Percentiles rank a stretch among this genome's conserved stretches.
These are phyloP conservation scores for Clarireedia sp. DNA, from an alignment of 2,329 filamentous ascomycete genomes.

Conservation along the genomic window DNA sequence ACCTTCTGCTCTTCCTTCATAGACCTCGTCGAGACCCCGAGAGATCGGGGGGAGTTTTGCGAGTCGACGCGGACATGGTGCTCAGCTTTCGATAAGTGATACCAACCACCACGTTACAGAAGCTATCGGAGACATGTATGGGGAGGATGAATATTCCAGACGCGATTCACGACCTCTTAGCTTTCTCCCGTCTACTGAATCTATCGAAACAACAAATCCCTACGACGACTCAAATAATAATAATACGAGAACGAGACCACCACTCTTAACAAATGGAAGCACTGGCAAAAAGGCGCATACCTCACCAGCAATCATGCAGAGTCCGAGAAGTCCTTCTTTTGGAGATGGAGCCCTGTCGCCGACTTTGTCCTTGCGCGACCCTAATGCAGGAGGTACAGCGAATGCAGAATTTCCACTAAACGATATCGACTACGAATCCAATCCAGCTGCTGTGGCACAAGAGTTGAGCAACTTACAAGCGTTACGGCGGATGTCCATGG, in stretches of 20 bases:
- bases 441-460: constrained; percentile 62
- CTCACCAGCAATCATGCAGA: constrained; percentile 26
- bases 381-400: constrained; percentile 41
- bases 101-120: constrained; percentile 69
- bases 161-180: constrained; percentile 51
- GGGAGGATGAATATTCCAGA: constrained; percentile 45
- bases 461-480: constrained; percentile 68
- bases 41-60: constrained; percentile 30
- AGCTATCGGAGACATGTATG: constrained; percentile 67
- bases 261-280: constrained; percentile 23
- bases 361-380: constrained; percentile 31
- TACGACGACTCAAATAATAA: constrained; percentile 21
- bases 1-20: constrained; percentile 15
- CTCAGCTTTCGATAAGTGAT: constrained; percentile 47
- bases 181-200: constrained; percentile 42
- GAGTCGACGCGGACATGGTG: constrained; percentile 28
- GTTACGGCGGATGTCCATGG: constrained; percentile 70
- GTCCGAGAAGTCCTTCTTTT: constrained; percentile 24
- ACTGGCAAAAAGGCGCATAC: constrained; percentile 24
- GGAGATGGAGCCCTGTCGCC: constrained; percentile 32
- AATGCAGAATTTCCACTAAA: constrained; percentile 58
- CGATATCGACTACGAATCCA: constrained; percentile 67
- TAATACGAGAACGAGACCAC: constrained; percentile 17
- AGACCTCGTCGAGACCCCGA: constrained; percentile 31
- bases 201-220: constrained; percentile 26